Evolutionary conservation across 768 basidiomycete genomes (phyloP), one percentile per base, ranked within the genome.

Genomic region (Filobasidium wieringae): DNA sequence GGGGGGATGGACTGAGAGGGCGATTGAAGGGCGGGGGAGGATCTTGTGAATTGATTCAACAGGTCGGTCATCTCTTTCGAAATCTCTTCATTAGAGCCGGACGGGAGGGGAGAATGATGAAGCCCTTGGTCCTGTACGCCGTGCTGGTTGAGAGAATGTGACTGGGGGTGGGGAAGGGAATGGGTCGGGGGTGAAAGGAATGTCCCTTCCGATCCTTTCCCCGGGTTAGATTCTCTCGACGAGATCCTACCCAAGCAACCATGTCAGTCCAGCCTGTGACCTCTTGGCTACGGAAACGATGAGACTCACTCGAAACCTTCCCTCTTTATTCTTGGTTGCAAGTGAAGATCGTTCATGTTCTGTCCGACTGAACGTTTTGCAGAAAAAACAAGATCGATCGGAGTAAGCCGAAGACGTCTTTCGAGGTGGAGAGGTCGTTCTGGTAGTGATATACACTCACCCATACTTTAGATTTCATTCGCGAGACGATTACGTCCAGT

Each of bases 301-400:
- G 50, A 43, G 37, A 31, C 34, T 17, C 43, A 62, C 47, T 58
- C 57, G 22, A 55, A 32, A n/a, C 33, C 45, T 34, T 62, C 61
- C 26, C 57, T 52, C 24, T 58, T 32, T 4, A 62, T 17, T 45
- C 36, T 60, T 14, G 29, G 40, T 31, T 9, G 41, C 37, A 29
- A 57, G 19, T 15, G 37, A 17, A 37, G 51, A 32, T 30, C 58
- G 12, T 37, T 59, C 58, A n/a, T n/a, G n/a, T n/a, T n/a, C n/a
- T n/a, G n/a, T n/a, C n/a, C n/a, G n/a, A n/a, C n/a, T n/a, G n/a
- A 29, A 36, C 41, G n/a, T n/a, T n/a, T n/a, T n/a, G n/a, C n/a
- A n/a, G n/a, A n/a, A n/a, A n/a, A n/a, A n/a, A n/a, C n/a, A n/a
- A n/a, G n/a, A n/a, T n/a, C n/a, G n/a, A n/a, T n/a, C n/a, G n/a